Percentiles rank a stretch among this genome's conserved stretches.
Evolutionary conservation across 139 green algal genomes (phyloP).

Genomic region (Coccomyxa sp.): DNA sequence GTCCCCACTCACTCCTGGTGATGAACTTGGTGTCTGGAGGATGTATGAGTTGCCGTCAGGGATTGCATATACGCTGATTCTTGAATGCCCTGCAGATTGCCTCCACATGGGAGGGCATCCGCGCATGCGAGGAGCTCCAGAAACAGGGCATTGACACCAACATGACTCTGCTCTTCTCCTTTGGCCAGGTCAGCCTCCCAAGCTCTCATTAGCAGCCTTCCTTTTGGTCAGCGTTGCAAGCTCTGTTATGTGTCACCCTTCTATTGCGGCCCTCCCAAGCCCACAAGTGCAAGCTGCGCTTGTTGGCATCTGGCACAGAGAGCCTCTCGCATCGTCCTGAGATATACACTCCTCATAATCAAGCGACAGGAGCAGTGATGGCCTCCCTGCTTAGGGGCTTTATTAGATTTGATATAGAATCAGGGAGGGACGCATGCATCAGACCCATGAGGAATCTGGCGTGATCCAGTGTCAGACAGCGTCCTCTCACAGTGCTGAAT

Average conservation of each 20-base stretch:
- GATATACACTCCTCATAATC: background rate
- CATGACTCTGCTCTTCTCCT: conserved; percentile 90
- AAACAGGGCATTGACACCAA: conserved; percentile 83
- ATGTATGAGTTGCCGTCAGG: background rate
- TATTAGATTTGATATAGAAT: no score
- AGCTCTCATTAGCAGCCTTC: background rate
- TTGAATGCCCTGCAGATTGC: conserved; percentile 52
- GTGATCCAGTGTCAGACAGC: no score
- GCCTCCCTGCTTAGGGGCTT: background rate
- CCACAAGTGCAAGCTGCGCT: no score
- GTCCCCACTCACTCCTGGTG: no score
- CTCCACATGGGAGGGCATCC: conserved; percentile 83
- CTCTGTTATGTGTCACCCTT: background rate
- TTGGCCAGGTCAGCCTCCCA: conserved; percentile 61
- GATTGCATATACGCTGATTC: background rate
- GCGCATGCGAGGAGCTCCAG: conserved; percentile 76
- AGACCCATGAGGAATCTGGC: no score
- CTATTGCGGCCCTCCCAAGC: no score
- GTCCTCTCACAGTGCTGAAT: no score
- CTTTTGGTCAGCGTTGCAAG: background rate
- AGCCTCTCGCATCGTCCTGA: background rate
- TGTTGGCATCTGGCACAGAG: background rate
- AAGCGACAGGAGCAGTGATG: background rate
- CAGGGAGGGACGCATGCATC: no score
- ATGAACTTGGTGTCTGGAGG: no score